Evolutionary conservation across 2,329 filamentous ascomycete species (phyloP), one percentile per base, ranked within the genome.

Genomic region (Waltergamsia citrina): DNA sequence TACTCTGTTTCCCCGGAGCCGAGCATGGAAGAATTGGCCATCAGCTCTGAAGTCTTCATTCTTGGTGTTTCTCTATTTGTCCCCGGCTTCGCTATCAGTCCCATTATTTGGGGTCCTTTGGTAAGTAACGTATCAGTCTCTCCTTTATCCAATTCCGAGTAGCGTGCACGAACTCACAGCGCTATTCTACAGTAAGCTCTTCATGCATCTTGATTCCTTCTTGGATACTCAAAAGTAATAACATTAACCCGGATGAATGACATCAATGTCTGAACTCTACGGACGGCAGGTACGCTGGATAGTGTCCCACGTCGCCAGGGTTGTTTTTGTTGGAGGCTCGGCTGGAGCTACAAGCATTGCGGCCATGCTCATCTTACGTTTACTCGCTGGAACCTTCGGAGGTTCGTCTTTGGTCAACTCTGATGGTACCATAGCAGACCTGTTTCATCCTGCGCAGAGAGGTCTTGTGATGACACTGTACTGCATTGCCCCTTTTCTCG

Each of bases 11-110:
- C 31, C 14, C 14, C 31, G 11, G 11, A n/a, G 10, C 37, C 88
- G 55, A 71, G 92, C 52, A 72, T 75, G 37, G 57, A 62, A 11
- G 80, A 90, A 40, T 88, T 93, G 44, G 57, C 70, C 40, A 68
- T 69, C 41, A 80, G 79, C 1, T 67, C 69, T 33, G 60, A 82
- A 26, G 69, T 90, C n/a, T 81, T 79, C 16, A 90, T 85, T 4
- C 52, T 90, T 9, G 74, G 74, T 8, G 59, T 79, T 11, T 74
- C 73, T 4, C 55, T 77, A 1, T 77, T 74, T 49, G 71, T 77
- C 6, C 43, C 75, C 3, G 71, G 71, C 4, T 75, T 75, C 35
- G 59, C 57, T 15, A 57, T 75, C 36, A 71, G 71, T 2, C 72
- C 73, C 2, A 49, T 76, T 11, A 44, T 80, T 1, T 79, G 74